These are phyloP conservation scores for Yarrowia galli DNA, from an alignment of 1,139 yeast species.

Conservation along the genomic window DNA sequence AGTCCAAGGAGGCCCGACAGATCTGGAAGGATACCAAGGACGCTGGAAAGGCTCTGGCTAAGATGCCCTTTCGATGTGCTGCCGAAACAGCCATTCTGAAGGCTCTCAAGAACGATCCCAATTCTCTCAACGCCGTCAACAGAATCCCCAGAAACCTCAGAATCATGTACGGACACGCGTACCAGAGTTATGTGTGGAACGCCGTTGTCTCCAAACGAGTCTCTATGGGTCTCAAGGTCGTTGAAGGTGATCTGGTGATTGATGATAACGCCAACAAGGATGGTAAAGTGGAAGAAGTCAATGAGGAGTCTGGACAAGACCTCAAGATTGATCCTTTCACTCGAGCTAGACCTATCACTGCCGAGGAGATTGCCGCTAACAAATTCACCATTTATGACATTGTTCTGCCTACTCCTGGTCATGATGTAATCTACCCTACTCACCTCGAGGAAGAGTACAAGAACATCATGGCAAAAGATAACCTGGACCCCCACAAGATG, in stretches of 20 bases:
- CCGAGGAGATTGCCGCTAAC: conserved; percentile 69
- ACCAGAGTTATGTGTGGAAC: conserved; percentile 96
- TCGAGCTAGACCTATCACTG: conserved; percentile 74
- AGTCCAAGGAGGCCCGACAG: conserved; percentile 78
- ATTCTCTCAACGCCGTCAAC: conserved; percentile 80
- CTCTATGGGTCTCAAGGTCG: conserved; percentile 71
- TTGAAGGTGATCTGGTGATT: conserved; percentile 83
- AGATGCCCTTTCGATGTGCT: conserved; percentile 85
- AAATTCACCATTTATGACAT: conserved; percentile 78
- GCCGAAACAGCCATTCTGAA: conserved; percentile 82
- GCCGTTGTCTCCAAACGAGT: conserved; percentile 80
- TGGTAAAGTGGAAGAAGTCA: conserved; percentile 44
- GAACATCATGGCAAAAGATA: conserved; percentile 78
- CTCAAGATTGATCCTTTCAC: conserved; percentile 60
- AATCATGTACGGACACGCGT: conserved; percentile 96
- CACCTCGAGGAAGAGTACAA: conserved; percentile 72
- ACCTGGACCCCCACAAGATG: conserved; percentile 85
- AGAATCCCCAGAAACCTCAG: conserved; percentile 90
- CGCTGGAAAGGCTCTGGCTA: conserved; percentile 66
- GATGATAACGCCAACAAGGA: conserved; percentile 52
- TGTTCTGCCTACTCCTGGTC: conserved; percentile 95
- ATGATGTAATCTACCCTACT: conserved; percentile 81
- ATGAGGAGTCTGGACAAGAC: conserved; percentile 68
- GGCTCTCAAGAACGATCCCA: conserved; percentile 59
- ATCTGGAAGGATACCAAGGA: conserved; percentile 81